Percentiles rank a stretch among this genome's conserved stretches.
Conservation (phyloP, 2,329 filamentous ascomycete genomes). For the Lecanicillium sp. region DNA sequence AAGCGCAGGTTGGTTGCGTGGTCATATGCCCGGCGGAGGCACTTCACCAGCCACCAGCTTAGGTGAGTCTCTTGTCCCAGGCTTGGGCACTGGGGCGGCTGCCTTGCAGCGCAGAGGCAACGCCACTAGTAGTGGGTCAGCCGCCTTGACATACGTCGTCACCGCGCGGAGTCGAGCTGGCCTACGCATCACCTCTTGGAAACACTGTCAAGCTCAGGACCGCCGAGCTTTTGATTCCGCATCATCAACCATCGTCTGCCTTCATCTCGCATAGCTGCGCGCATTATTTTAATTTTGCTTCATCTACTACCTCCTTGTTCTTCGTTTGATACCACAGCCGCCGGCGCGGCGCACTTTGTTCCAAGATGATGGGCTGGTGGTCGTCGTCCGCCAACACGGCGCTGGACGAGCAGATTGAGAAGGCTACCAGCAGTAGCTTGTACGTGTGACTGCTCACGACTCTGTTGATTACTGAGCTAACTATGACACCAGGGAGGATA, state of each 20-base stretch:
- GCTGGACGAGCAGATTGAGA: conserved; percentile 94
- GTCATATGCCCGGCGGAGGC: too few relatives aligned
- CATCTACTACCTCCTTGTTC: neutral
- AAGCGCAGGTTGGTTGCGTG: too few relatives aligned
- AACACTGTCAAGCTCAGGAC: conserved; percentile 4
- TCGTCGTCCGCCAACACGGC: conserved; percentile 84
- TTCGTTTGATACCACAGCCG: conserved; percentile 1
- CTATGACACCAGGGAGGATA: conserved; percentile 64
- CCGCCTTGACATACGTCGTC: conserved; percentile 8
- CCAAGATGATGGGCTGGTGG: conserved; percentile 84
- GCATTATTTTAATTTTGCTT: neutral
- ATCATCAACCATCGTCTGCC: neutral
- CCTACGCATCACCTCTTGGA: conserved; percentile 1
- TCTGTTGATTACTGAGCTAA: conserved; percentile 2
- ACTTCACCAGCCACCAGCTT: too few relatives aligned
- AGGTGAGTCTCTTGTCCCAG: too few relatives aligned
- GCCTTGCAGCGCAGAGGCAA: conserved; percentile 1
- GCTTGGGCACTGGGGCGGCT: too few relatives aligned
- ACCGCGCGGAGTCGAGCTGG: conserved; percentile 9
- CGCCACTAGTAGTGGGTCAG: conserved; percentile 6
- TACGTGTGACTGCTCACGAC: conserved; percentile 38
- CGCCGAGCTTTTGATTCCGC: neutral
- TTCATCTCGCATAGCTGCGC: conserved; percentile 4
- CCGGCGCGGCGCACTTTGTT: neutral
- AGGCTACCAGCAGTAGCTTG: conserved; percentile 89